phyloP scores from a whole-genome alignment of 139 green algal species.

The Haematococcus lacustris region DNA sequence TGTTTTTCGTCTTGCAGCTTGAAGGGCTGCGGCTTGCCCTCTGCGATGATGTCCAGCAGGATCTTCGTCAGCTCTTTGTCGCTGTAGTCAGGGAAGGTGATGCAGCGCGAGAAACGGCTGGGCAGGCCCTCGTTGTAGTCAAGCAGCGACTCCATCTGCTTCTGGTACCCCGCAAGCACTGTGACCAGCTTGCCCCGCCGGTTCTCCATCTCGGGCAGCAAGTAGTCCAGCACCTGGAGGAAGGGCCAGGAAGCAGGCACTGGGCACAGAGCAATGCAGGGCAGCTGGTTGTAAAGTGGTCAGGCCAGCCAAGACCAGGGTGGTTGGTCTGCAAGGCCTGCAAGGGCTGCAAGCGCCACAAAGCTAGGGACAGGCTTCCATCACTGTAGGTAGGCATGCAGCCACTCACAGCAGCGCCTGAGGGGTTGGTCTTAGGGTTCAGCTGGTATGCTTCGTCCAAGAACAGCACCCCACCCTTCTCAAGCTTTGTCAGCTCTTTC shows the following conservation, averaged over 20 bases:
- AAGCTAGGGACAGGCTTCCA: too few species aligned
- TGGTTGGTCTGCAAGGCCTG: too few species aligned
- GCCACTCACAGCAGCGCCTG: constrained; percentile 28
- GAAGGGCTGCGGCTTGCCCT: constrained; percentile 12
- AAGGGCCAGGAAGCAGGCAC: too few species aligned
- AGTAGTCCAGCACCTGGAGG: constrained; percentile 42
- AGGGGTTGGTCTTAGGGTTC: constrained; percentile 38
- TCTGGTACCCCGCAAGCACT: constrained; percentile 40
- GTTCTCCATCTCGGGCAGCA: constrained; percentile 46
- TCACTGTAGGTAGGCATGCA: too few species aligned
- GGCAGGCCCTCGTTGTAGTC: constrained; percentile 43
- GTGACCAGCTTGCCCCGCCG: constrained; percentile 35
- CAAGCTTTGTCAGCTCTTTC: constrained; percentile 33
- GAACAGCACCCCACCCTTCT: constrained; percentile 42
- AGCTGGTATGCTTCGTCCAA: constrained; percentile 47
- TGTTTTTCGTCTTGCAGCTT: constrained; percentile 26
- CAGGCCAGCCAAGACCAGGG: too few species aligned
- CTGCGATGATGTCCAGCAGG: constrained; percentile 18
- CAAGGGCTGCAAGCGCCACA: too few species aligned
- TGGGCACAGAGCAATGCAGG: too few species aligned
- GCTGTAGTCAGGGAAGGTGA: constrained; percentile 30
- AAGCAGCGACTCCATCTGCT: constrained; percentile 45
- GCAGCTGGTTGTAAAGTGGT: too few species aligned
- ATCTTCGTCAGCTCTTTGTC: constrained; percentile 36
- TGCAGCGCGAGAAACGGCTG: constrained; percentile 28